Conservation (phyloP, 2,329 filamentous ascomycete genomes). For the Coleophoma crateriformis region DNA sequence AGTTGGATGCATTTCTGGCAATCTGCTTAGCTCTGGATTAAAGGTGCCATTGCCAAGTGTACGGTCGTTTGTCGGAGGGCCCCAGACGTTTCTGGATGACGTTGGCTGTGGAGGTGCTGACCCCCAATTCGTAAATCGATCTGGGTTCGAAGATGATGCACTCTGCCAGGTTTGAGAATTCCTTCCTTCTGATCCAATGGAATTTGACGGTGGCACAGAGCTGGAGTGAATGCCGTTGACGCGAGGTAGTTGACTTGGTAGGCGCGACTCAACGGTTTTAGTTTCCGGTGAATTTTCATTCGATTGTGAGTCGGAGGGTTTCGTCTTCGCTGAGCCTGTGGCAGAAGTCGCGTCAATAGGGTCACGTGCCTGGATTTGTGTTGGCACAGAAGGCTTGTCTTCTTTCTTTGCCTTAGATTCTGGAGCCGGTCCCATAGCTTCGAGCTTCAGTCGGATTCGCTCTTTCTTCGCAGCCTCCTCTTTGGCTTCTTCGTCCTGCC, state of each 20-base stretch:
- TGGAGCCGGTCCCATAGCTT: slow-evolving; percentile 60
- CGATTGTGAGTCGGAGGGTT: slow-evolving; percentile 7
- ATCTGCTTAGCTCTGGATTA: slow-evolving; percentile 50
- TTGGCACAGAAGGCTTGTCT: slow-evolving; percentile 30
- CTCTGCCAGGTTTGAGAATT: slow-evolving; percentile 24
- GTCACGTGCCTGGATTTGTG: slow-evolving; percentile 25
- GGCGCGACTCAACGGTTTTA: neutral
- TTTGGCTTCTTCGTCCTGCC: slow-evolving; percentile 62
- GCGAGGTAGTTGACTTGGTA: slow-evolving; percentile 5
- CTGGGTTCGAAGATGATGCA: slow-evolving; percentile 25
- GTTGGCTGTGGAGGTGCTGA: slow-evolving; percentile 30
- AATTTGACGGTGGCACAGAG: slow-evolving; percentile 27
- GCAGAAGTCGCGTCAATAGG: slow-evolving; percentile 2
- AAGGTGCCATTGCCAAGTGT: slow-evolving; percentile 77
- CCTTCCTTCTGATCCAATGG: slow-evolving; percentile 16
- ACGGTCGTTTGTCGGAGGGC: slow-evolving; percentile 63
- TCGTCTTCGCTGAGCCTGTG: slow-evolving; percentile 1
- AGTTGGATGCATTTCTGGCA: slow-evolving; percentile 22
- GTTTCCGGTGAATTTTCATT: slow-evolving; percentile 8
- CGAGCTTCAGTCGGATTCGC: slow-evolving; percentile 66
- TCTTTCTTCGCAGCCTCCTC: slow-evolving; percentile 68
- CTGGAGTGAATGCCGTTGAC: slow-evolving; percentile 14
- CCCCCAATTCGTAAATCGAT: slow-evolving; percentile 46
- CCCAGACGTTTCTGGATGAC: slow-evolving; percentile 63
- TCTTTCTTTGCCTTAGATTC: slow-evolving; percentile 55